Evolutionary conservation across 345 rosid species (phyloP), one percentile per base, ranked within the genome.

Genomic region (Garcia nutans): DNA sequence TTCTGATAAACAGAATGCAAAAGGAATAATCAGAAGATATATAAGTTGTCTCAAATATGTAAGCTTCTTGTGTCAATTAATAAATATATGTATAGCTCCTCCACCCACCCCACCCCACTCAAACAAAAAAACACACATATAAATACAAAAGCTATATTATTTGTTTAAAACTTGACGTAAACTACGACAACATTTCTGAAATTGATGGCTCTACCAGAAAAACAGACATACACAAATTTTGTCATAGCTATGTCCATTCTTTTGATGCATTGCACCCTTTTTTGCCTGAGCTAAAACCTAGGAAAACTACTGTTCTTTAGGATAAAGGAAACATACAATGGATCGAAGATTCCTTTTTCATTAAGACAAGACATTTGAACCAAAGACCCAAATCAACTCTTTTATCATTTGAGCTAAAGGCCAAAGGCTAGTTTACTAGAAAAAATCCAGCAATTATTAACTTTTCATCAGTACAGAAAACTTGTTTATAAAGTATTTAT

Each of bases 1-100:
- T 89, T 76, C 99, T 96, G 93, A 78, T 60, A 71, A 79, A 78
- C 59, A 81, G 55, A 75, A 73, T 63, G 57, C 16, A 23, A 47
- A 0, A 28, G 65, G 59, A 70, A 69, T 54, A 62, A 74, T 72
- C 66, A 70, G 23, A 31, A 70, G 45, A 19, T n/a, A 54, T 8
- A 54, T 8, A 31, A 67, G 19, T 3, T 19, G 37, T 33, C 8
- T 67, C 26, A 44, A 17, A 57, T 57, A 17, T n/a, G 8, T 57
- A 57, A 47, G 50, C 13, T 47, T 47, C 50, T 47, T 3, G 15
- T 47, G 50, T 11, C 13, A 47, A 47, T 9, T 47, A 37, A 37
- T 37, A 37, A 37, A 37, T 37, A 3, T 37, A 37, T 37, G 41
- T 3, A 37, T 37, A 37, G 6, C 13, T 47, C 50, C 10, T 47